phyloP scores from a whole-genome alignment of 2,329 filamentous ascomycete species.

The Ceratocystis eucalypticola region DNA sequence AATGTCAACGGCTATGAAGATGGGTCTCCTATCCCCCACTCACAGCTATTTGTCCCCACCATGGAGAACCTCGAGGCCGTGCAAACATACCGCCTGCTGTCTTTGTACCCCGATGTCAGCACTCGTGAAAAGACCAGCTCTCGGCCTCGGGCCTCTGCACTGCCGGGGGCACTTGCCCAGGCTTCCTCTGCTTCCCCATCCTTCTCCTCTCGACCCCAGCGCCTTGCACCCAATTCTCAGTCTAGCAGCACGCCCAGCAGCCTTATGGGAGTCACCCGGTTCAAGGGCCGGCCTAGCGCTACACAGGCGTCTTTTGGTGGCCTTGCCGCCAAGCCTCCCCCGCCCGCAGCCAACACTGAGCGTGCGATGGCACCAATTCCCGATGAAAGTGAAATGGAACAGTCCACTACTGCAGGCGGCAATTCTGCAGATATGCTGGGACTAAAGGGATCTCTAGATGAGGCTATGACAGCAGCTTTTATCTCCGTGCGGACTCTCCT shows the following conservation, averaged over 20 bases:
- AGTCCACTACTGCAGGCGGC: background rate
- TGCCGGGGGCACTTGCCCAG: background rate
- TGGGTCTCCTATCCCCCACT: background rate
- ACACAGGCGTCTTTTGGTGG: conserved; percentile 9
- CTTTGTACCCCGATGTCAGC: conserved; percentile 12
- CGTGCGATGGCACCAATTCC: conserved; percentile 16
- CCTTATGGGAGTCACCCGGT: conserved; percentile 8
- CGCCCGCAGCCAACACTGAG: conserved; percentile 15
- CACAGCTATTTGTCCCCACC: conserved; percentile 5
- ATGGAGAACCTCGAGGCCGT: conserved; percentile 18
- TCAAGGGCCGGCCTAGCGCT: conserved; percentile 18
- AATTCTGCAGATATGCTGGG: background rate
- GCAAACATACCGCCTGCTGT: conserved; percentile 16
- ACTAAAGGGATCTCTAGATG: conserved; percentile 16
- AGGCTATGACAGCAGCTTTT: conserved; percentile 41
- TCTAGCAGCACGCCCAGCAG: background rate
- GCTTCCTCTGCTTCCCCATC: background rate
- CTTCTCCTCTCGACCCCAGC: background rate
- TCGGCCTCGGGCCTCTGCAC: background rate
- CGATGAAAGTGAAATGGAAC: conserved; percentile 2
- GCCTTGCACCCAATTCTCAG: background rate
- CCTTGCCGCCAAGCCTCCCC: conserved; percentile 6
- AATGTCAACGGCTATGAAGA: background rate
- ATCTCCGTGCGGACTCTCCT: conserved; percentile 44
- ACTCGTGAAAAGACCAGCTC: conserved; percentile 3